Evolutionary conservation across 106 monocot species (phyloP).

Genomic region (Dioscorea alata): DNA sequence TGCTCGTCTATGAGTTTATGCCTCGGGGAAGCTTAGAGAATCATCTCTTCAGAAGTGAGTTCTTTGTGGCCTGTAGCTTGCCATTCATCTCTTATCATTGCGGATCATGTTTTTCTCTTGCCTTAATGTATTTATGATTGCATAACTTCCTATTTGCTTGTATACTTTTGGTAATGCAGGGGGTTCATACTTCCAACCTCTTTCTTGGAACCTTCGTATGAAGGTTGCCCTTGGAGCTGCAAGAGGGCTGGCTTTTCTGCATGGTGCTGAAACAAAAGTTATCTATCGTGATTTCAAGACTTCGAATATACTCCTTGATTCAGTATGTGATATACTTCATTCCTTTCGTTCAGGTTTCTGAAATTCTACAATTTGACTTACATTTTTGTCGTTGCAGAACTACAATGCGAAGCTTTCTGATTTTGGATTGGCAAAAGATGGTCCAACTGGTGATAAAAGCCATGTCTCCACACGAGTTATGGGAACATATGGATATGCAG

Average conservation of each 20-base stretch:
- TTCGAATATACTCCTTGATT: constrained; percentile 72
- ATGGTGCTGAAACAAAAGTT: constrained; percentile 50
- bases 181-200: constrained; percentile 80
- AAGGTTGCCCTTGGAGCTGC: constrained; percentile 86
- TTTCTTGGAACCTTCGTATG: constrained; percentile 91
- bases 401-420: constrained; percentile 76
- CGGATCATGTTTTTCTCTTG: neutral
- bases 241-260: constrained; percentile 86
- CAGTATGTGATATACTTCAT: constrained; percentile 30
- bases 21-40: constrained; percentile 90
- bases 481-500: constrained; percentile 76
- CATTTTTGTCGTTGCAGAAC: constrained; percentile 22
- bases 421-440: constrained; percentile 84
- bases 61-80: neutral
- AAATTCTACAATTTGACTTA: neutral
- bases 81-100: neutral
- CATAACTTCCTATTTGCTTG: neutral
- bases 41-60: constrained; percentile 94
- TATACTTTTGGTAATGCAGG: constrained; percentile 34
- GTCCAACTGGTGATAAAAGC: constrained; percentile 64
- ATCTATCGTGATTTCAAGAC: constrained; percentile 98
- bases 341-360: neutral
- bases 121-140: neutral
- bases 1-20: constrained; percentile 94
- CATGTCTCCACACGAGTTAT: constrained; percentile 79